Percentiles rank a stretch among this genome's conserved stretches.
Evolutionary conservation across 495 filamentous ascomycete species (phyloP).

Genomic region (Penicillium paxilli): DNA sequence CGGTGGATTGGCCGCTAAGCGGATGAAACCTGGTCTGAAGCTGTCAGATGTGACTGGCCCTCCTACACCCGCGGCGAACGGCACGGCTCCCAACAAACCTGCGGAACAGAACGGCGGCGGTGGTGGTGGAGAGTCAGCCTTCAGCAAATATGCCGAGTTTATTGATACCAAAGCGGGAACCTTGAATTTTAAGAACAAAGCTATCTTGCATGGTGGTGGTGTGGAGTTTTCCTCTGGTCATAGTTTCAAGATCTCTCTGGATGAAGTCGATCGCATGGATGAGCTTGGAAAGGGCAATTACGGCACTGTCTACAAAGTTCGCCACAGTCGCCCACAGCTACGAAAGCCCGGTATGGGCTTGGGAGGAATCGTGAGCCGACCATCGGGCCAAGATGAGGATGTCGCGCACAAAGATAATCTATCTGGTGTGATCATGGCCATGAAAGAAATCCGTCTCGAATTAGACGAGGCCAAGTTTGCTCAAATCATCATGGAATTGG

Average conservation of each 20-base stretch:
- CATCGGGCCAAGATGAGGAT: slow-evolving; percentile 31
- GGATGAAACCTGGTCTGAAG: slow-evolving; percentile 52
- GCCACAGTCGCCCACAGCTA: slow-evolving; percentile 76
- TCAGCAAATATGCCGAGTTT: slow-evolving; percentile 89
- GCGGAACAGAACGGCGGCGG: slow-evolving; percentile 12
- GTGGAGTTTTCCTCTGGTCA: slow-evolving; percentile 89
- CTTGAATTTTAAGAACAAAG: slow-evolving; percentile 91
- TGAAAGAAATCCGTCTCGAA: slow-evolving; percentile 99
- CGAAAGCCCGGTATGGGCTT: slow-evolving; percentile 80
- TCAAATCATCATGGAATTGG: slow-evolving; percentile 97
- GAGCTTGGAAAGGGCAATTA: slow-evolving; percentile 99
- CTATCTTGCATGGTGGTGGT: slow-evolving; percentile 80
- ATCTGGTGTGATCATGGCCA: slow-evolving; percentile 87
- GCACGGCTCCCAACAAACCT: slow-evolving; percentile 14
- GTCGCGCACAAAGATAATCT: slow-evolving; percentile 32
- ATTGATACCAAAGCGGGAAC: slow-evolving; percentile 91
- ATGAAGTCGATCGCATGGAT: slow-evolving; percentile 92
- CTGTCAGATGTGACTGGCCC: slow-evolving; percentile 50
- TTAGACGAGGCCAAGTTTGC: slow-evolving; percentile 95
- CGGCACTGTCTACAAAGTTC: slow-evolving; percentile 94
- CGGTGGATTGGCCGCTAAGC: slow-evolving; percentile 53
- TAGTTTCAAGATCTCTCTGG: slow-evolving; percentile 90
- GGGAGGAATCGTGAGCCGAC: slow-evolving; percentile 54
- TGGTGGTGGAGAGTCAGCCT: slow-evolving; percentile 56
- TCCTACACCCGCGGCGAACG: slow-evolving; percentile 21